Conservation (phyloP, 306 rosid species). For the Mucuna pruriens region DNA sequence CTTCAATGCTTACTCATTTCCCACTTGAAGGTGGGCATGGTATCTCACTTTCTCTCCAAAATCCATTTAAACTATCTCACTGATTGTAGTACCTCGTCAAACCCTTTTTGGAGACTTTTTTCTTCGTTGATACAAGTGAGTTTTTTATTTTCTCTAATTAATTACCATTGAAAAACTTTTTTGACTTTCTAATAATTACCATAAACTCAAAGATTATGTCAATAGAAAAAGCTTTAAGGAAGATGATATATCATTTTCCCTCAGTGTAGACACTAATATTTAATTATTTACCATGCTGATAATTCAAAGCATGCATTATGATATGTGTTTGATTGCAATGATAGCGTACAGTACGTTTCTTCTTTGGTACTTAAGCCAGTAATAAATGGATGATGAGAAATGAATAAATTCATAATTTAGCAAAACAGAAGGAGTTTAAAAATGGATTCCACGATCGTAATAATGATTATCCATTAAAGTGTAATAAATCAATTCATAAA, state of each 20-base stretch:
- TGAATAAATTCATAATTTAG: slow-evolving; percentile 31
- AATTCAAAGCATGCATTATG: slow-evolving; percentile 31
- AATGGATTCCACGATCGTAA: slow-evolving; percentile 41
- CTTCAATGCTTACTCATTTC: slow-evolving; percentile 57
- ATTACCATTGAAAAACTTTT: not conserved
- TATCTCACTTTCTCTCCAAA: slow-evolving; percentile 43
- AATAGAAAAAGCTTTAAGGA: not conserved
- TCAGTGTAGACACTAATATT: not conserved
- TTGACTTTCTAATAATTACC: slow-evolving; percentile 8
- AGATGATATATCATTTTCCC: not conserved
- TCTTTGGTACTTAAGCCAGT: slow-evolving; percentile 26
- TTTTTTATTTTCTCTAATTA: not conserved
- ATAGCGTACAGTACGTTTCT: slow-evolving; percentile 31
- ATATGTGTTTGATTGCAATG: slow-evolving; percentile 17
- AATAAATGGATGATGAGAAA: slow-evolving; percentile 21
- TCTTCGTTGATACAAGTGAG: not conserved
- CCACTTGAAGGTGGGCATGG: slow-evolving; percentile 57
- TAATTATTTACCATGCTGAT: slow-evolving; percentile 3
- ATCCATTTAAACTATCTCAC: slow-evolving; percentile 33
- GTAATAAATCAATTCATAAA: slow-evolving; percentile 38
- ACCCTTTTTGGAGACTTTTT: not conserved
- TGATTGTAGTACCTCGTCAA: slow-evolving; percentile 34
- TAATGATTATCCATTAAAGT: slow-evolving; percentile 50
- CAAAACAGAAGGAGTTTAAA: slow-evolving; percentile 30
- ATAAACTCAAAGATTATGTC: not conserved